Evolutionary conservation across 805 yeast species (phyloP), one percentile per base, ranked within the genome.

Genomic region (Schizosaccharomyces octosporus): DNA sequence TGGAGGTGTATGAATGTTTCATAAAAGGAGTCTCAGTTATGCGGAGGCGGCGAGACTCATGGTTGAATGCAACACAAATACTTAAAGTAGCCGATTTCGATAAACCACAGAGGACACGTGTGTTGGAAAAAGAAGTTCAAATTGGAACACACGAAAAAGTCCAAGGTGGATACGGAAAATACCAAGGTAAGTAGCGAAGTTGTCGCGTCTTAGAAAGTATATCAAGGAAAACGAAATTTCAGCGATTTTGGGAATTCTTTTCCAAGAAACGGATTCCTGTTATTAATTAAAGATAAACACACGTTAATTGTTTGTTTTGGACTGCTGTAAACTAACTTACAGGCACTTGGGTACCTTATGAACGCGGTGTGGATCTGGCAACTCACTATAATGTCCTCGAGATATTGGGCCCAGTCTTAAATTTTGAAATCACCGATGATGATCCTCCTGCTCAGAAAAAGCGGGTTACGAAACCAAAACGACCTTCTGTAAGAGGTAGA

Each of bases 41-140:
- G 97, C 80, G 97, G 67, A 77, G 97, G 63, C 82, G 86, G 64
- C 76, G 79, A 60, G 98, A 93, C 70, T 85, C 89, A 66, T 93
- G 97, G 97, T 87, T 93, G 63, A 90, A 90, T 72, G 97, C 97
- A 13, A 90, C 97, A 31, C 97, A 90, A 70, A 87, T 90, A 59
- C 75, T 90, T 64, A 90, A 90, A 71, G 89, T 90, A 55, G 95
- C 97, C 59, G 83, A 85, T 69, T 88, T 88, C 70, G 95, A 96
- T 64, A 89, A 89, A 72, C 95, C 97, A 0, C 87, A 85, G 70
- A 75, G 97, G 66, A 89, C 97, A 21, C 83, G 95, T 67, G 87
- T 89, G 64, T 77, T 89, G 66, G 97, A 89, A 70, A 81, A 84
- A 67, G 96, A 89, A 65, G 95, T 90, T n/a, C 96, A 90, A 69